Evolutionary conservation across 345 rosid species (phyloP).

Genomic region (Durio zibethinus): DNA sequence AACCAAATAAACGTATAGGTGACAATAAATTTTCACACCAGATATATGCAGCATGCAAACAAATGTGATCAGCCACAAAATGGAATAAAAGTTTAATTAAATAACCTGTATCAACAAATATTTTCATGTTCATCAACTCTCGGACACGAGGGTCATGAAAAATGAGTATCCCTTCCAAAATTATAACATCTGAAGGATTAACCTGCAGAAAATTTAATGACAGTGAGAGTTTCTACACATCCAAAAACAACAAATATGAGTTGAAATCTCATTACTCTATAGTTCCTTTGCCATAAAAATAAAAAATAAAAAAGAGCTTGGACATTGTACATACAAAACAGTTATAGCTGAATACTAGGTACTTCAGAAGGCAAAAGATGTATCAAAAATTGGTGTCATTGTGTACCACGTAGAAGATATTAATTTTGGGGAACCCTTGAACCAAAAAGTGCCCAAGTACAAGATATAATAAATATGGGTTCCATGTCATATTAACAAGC

Average conservation of each 20-base stretch:
- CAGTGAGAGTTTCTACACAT: background rate
- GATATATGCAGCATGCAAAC: background rate
- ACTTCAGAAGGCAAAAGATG: background rate
- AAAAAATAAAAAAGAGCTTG: too few species aligned
- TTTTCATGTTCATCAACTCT: constrained; percentile 95
- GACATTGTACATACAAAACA: background rate
- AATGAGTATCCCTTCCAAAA: constrained; percentile 91
- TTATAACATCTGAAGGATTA: constrained; percentile 89
- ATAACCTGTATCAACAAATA: constrained; percentile 96
- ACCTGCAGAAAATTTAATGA: constrained; percentile 50
- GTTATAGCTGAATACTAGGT: background rate
- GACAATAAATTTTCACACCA: background rate
- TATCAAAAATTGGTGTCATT: background rate
- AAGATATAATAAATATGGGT: background rate
- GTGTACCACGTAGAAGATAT: background rate
- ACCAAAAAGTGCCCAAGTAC: background rate
- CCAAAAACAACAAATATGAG: background rate
- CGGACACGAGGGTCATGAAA: constrained; percentile 89
- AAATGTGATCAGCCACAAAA: background rate
- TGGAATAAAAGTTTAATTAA: constrained; percentile 7
- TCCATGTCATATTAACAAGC: constrained; percentile 2
- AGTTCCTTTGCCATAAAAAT: background rate
- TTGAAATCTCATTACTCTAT: background rate
- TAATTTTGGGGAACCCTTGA: background rate
- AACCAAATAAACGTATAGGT: background rate